phyloP scores from a whole-genome alignment of 352 stramenopile genomes.

The Pythium rishiriense region DNA sequence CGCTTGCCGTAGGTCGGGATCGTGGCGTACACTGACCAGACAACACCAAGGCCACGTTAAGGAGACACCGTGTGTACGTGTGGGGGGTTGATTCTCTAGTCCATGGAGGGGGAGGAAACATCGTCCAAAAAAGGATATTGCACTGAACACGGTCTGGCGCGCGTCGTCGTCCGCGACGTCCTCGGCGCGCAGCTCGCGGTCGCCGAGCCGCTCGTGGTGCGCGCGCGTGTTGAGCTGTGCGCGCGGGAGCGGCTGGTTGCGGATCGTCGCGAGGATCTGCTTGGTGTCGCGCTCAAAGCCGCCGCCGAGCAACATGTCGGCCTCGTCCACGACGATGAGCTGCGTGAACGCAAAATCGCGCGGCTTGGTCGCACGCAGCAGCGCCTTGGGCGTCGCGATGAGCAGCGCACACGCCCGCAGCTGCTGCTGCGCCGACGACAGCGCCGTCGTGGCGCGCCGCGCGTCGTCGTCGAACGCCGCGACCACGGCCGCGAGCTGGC shows the following conservation, averaged over 20 bases:
- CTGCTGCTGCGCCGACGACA: slow-evolving; percentile 62
- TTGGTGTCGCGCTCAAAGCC: slow-evolving; percentile 81
- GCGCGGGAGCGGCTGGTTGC: slow-evolving; percentile 65
- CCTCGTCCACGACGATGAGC: slow-evolving; percentile 76
- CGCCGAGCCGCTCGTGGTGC: slow-evolving; percentile 10
- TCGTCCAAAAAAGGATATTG: slow-evolving; percentile 61
- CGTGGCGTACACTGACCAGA: slow-evolving; percentile 47
- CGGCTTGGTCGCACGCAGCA: slow-evolving; percentile 63
- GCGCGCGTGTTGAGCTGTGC: slow-evolving; percentile 42
- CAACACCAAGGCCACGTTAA: slow-evolving; percentile 25
- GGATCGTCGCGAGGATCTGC: slow-evolving; percentile 78
- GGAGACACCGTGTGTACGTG: slow-evolving; percentile 9
- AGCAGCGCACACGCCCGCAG: slow-evolving; percentile 52
- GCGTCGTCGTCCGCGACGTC: slow-evolving; percentile 29
- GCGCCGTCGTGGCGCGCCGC: slow-evolving; percentile 32
- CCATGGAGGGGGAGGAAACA: background rate
- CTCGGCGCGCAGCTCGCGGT: slow-evolving; percentile 16
- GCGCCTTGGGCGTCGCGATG: slow-evolving; percentile 60
- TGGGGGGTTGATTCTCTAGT: background rate
- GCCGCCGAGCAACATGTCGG: slow-evolving; percentile 77
- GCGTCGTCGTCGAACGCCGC: slow-evolving; percentile 42
- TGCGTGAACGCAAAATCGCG: slow-evolving; percentile 77
- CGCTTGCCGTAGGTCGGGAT: slow-evolving; percentile 81
- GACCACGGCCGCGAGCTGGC: slow-evolving; percentile 61
- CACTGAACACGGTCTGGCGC: slow-evolving; percentile 79